phyloP scores from a whole-genome alignment of 148 eudicot species.

The Pharnaceum exiguum region DNA sequence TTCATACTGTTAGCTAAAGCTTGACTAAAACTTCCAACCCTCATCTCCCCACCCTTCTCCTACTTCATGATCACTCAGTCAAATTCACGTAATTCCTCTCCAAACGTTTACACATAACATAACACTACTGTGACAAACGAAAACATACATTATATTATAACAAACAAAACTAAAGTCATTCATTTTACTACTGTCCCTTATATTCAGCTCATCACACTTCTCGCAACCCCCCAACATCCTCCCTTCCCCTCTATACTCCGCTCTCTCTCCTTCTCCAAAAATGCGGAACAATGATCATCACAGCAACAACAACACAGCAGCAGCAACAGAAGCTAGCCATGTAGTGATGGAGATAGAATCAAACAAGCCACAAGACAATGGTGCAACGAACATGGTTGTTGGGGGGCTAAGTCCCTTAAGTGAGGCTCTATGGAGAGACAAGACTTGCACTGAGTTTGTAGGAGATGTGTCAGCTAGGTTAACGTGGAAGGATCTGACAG shows the following conservation, averaged over 20 bases:
- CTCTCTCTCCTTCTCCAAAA: background rate
- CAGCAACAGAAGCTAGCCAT: background rate
- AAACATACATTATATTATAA: too few relatives aligned
- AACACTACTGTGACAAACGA: too few relatives aligned
- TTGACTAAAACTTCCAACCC: background rate
- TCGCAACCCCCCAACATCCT: background rate
- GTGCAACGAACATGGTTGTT: background rate
- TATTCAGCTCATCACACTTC: background rate
- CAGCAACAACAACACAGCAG: background rate
- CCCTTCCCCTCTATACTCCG: background rate
- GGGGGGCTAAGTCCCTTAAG: slow-evolving; percentile 72
- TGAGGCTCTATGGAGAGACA: slow-evolving; percentile 78
- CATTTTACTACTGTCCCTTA: slow-evolving; percentile 4
- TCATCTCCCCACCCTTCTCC: slow-evolving; percentile 8
- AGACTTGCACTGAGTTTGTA: slow-evolving; percentile 26
- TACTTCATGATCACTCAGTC: slow-evolving; percentile 13
- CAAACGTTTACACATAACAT: slow-evolving; percentile 14
- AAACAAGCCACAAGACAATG: background rate
- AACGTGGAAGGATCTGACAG: slow-evolving; percentile 85
- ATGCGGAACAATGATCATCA: background rate
- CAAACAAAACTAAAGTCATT: too few relatives aligned
- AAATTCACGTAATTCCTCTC: slow-evolving; percentile 17
- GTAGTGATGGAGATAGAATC: slow-evolving; percentile 18
- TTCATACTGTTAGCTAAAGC: too few relatives aligned
- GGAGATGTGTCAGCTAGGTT: slow-evolving; percentile 87